Percentiles rank a stretch among this genome's conserved stretches.
Evolutionary conservation across 1,139 yeast species (phyloP).

Genomic region (Waltiozyma solani): DNA sequence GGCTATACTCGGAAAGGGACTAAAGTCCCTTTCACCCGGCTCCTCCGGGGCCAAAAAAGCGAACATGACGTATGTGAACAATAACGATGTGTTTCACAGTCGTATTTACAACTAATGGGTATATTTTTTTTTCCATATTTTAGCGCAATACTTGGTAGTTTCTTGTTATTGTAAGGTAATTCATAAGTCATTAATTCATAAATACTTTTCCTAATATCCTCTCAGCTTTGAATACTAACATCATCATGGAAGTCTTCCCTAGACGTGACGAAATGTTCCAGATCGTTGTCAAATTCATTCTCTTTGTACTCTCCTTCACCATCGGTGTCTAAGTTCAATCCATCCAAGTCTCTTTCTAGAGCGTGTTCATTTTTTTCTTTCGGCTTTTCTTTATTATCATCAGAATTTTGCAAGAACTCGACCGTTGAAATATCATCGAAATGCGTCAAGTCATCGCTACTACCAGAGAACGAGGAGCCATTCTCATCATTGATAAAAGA

Average conservation of each 20-base stretch:
- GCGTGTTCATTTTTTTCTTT: not conserved
- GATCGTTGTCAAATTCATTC: not conserved
- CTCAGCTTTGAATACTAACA: too few species aligned
- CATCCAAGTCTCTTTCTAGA: not conserved
- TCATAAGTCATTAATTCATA: too few species aligned
- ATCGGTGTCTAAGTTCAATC: not conserved
- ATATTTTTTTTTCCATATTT: too few species aligned
- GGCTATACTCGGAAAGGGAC: too few species aligned
- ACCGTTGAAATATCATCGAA: not conserved
- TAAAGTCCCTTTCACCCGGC: too few species aligned
- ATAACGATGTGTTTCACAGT: too few species aligned
- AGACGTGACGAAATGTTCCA: slow-evolving; percentile 1
- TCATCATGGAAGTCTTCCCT: slow-evolving; percentile 2
- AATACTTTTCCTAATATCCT: too few species aligned
- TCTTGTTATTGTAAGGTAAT: too few species aligned
- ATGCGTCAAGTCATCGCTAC: not conserved
- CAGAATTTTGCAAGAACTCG: not conserved
- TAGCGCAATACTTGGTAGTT: too few species aligned
- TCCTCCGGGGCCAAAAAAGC: too few species aligned
- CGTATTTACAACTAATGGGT: too few species aligned
- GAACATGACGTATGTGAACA: too few species aligned
- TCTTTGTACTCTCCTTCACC: not conserved
- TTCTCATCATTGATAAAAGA: slow-evolving; percentile 17
- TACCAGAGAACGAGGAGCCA: not conserved
- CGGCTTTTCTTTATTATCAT: not conserved